Evolutionary conservation across 441 rosid genomes (phyloP).

Genomic region (Brassica hybrid): DNA sequence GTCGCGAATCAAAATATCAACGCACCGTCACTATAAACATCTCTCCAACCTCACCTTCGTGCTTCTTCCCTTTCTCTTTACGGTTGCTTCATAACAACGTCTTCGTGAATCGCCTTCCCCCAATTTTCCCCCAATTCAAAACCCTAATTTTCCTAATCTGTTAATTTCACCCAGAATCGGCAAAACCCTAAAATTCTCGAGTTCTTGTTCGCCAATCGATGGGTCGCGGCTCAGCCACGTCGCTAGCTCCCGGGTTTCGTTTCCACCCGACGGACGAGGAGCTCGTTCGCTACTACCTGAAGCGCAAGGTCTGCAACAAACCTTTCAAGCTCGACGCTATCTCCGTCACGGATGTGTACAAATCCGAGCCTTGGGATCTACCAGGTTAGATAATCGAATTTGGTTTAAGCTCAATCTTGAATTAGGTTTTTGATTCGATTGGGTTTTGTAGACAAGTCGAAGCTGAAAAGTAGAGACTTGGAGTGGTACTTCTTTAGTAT

Average conservation of each 20-base stretch:
- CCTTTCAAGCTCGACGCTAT: conserved; percentile 78
- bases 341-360: conserved; percentile 82
- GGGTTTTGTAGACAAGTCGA: conserved; percentile 85
- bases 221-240: conserved; percentile 62
- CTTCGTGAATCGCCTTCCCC: not conserved
- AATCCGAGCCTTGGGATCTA: conserved; percentile 97
- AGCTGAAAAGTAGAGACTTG: conserved; percentile 85
- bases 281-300: conserved; percentile 84
- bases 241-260: conserved; percentile 94
- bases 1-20: not conserved
- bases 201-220: conserved; percentile 41
- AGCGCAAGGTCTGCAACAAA: conserved; percentile 73
- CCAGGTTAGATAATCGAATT: conserved; percentile 72
- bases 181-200: too few relatives aligned
- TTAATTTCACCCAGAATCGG: conserved; percentile 9
- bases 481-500: conserved; percentile 96
- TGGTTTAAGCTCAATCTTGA: not conserved
- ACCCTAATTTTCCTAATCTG: conserved; percentile 31
- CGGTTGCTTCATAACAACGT: conserved; percentile 3
- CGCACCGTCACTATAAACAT: not conserved
- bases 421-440: conserved; percentile 8
- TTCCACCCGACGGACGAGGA: conserved; percentile 98
- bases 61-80: not conserved
- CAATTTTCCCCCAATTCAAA: conserved; percentile 12
- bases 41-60: not conserved